Conservation (phyloP, 169 alveolate genomes). For the Theileria luwenshuni region DNA sequence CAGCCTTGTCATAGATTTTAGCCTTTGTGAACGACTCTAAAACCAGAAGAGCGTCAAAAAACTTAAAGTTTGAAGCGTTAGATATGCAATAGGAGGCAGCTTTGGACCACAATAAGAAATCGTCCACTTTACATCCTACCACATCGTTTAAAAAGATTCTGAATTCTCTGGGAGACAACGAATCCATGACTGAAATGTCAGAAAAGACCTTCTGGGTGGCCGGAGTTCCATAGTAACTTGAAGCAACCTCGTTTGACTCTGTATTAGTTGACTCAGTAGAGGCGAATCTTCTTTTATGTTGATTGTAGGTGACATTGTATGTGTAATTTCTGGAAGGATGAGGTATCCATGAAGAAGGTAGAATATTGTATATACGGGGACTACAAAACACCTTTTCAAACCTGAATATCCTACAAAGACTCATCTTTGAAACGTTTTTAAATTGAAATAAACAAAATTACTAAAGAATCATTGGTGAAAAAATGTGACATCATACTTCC, state of each 20-base stretch:
- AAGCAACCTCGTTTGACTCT: not conserved
- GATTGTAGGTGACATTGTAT: not conserved
- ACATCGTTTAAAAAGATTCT: constrained; percentile 68
- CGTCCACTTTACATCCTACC: constrained; percentile 60
- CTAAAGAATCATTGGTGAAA: too few relatives aligned
- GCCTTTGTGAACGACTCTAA: constrained; percentile 70
- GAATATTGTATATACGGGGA: too few relatives aligned
- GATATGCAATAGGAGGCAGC: constrained; percentile 65
- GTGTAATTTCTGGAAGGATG: not conserved
- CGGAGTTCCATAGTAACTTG: constrained; percentile 32
- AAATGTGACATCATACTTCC: too few relatives aligned
- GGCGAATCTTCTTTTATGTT: not conserved
- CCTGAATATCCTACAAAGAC: too few relatives aligned
- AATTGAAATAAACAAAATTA: too few relatives aligned
- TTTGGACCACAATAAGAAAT: constrained; percentile 74
- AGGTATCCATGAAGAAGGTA: too few relatives aligned
- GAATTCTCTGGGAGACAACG: constrained; percentile 69
- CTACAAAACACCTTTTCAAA: too few relatives aligned
- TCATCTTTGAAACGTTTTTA: too few relatives aligned
- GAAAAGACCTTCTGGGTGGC: constrained; percentile 57
- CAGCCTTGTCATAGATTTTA: constrained; percentile 58
- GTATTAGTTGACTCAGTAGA: not conserved
- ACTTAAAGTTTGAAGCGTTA: constrained; percentile 69
- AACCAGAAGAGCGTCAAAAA: constrained; percentile 69
- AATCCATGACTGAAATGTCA: constrained; percentile 57